Evolutionary conservation across 768 basidiomycete genomes (phyloP), one percentile per base, ranked within the genome.

Genomic region (Pisolithus marmoratus): DNA sequence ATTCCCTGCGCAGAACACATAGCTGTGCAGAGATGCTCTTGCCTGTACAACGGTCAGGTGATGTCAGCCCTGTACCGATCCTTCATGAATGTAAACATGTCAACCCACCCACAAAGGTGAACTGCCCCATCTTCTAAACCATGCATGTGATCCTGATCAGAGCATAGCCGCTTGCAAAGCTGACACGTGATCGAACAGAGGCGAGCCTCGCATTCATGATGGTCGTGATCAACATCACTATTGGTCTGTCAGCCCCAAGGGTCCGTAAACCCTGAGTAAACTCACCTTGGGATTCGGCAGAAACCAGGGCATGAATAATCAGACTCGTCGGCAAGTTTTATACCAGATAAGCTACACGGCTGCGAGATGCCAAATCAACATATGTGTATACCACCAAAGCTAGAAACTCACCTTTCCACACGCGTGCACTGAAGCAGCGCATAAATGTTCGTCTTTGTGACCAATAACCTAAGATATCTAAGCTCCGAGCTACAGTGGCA

Each of bases 51-150:
- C 22, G 40, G 23, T 34, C 56, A 38, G 4, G n/a, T 15, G 8
- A 41, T 19, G 14, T 6, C 46, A 15, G 34, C 34, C 12, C 34
- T 5, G 14, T 12, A 14, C 34, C 12, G 15, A 34, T 34, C 34
- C 4, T 12, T 15, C 3, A 34, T 14, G 15, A n/a, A 3, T 7
- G 19, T 22, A 17, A 11, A 43, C 40, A 3, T 9, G 5, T 36
- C 27, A 51, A 62, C 66, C 26, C 34, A 81, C 83, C 82, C 81
- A 68, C 83, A 84, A 45, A 84, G 74, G 68, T 84, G 83, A 20
- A 73, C 46, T 0, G 69, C 68, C 3, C 52, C 63, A 2, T 51
- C 52, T 22, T 72, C 63, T 22, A 82, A 61, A 0, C 72, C 81
- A 44, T 84, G 83, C 12, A 84, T 67, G 64, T 84, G 83, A 49